A percentile compares a stretch with the other conserved stretches of the same genome.
phyloP scores from a whole-genome alignment of 192 early-diverging fungal genomes.

The Phycomyces nitens region DNA sequence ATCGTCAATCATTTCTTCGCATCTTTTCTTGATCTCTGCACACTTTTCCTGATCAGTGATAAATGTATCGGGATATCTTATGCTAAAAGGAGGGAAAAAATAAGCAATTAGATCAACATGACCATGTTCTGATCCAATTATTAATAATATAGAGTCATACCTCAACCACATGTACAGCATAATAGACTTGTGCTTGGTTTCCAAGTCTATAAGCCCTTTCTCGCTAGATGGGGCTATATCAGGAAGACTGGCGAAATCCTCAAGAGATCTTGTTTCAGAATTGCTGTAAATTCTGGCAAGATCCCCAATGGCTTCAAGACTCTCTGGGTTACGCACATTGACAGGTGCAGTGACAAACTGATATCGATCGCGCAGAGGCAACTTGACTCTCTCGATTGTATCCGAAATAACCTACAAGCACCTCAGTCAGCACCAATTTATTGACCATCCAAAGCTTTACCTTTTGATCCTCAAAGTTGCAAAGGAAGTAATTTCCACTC shows the following conservation, averaged over 20 bases:
- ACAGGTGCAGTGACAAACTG: constrained; percentile 65
- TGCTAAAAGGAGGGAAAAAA: constrained; percentile 29
- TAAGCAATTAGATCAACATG: not conserved
- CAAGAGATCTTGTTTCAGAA: constrained; percentile 40
- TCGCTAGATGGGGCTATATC: constrained; percentile 15
- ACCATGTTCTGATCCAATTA: not conserved
- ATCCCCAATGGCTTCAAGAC: constrained; percentile 9
- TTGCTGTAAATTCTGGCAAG: constrained; percentile 31
- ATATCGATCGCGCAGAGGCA: constrained; percentile 68
- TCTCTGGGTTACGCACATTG: constrained; percentile 35
- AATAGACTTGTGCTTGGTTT: constrained; percentile 71
- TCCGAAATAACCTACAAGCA: constrained; percentile 48
- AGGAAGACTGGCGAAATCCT: constrained; percentile 52
- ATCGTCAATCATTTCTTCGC: constrained; percentile 34
- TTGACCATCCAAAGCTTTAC: constrained; percentile 16
- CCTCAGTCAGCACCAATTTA: not conserved
- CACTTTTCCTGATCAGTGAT: constrained; percentile 43
- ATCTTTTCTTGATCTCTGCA: constrained; percentile 41
- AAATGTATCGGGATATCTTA: constrained; percentile 61
- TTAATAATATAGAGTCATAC: no score
- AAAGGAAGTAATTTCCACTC: constrained; percentile 69
- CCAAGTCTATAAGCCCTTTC: constrained; percentile 50
- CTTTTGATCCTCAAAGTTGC: constrained; percentile 66
- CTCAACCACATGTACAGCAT: constrained; percentile 89
- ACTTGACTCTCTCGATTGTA: constrained; percentile 53